Percentiles rank a stretch among this genome's conserved stretches.
phyloP scores from a whole-genome alignment of 352 stramenopile genomes.

The Pythium aphanidermatum region DNA sequence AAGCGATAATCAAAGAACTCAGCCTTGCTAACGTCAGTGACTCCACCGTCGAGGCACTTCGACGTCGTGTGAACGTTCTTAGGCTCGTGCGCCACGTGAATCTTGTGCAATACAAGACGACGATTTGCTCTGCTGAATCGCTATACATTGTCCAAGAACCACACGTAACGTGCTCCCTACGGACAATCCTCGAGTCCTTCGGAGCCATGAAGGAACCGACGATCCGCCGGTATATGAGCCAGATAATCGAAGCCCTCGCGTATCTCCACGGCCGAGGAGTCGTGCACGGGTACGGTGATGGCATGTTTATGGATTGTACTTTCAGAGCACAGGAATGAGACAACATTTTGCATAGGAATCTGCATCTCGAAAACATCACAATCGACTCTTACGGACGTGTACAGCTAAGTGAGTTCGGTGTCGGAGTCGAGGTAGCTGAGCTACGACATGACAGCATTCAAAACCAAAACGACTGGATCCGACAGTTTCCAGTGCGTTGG shows the following conservation, averaged over 20 bases:
- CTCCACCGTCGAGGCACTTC: conserved; percentile 8
- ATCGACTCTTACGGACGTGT: conserved; percentile 58
- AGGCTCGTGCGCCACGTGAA: conserved; percentile 40
- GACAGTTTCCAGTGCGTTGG: conserved; percentile 12
- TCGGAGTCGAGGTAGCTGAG: conserved; percentile 19
- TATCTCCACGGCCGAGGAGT: conserved; percentile 45
- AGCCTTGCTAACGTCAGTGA: background rate
- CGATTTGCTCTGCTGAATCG: conserved; percentile 24
- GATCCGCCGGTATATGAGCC: conserved; percentile 56
- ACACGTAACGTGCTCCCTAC: conserved; percentile 37
- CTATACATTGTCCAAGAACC: conserved; percentile 34
- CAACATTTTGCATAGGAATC: conserved; percentile 17
- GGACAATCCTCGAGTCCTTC: conserved; percentile 61
- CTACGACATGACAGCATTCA: no score
- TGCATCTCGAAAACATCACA: conserved; percentile 39
- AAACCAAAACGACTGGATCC: conserved; percentile 21
- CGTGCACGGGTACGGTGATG: conserved; percentile 29
- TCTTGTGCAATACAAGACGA: conserved; percentile 29
- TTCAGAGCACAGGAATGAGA: background rate
- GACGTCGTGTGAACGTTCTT: conserved; percentile 30
- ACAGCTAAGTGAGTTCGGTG: conserved; percentile 48
- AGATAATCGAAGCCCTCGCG: conserved; percentile 43
- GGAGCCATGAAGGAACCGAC: conserved; percentile 67
- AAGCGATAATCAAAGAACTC: conserved; percentile 13
- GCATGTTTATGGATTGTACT: background rate